These are phyloP conservation scores for Verbena officinalis DNA, from an alignment of 257 asterid genomes.

Conservation along the genomic window DNA sequence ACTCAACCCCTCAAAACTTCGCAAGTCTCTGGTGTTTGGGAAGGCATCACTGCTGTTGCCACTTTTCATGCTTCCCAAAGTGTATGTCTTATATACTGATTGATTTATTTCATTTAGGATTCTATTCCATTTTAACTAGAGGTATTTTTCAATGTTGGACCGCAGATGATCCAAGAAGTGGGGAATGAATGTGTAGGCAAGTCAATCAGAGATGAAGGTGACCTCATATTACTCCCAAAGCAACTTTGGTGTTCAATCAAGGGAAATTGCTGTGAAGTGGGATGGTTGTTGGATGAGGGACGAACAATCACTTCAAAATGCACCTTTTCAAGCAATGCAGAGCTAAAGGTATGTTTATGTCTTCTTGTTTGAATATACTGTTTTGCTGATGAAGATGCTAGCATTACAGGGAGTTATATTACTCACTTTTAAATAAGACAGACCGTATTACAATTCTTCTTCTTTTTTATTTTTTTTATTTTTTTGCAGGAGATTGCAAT, in stretches of 20 bases:
- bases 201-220: conserved; percentile 46
- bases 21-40: conserved; percentile 62
- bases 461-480: too few relatives aligned
- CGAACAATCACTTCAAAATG: conserved; percentile 72
- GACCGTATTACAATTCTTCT: too few relatives aligned
- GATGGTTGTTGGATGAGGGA: conserved; percentile 76
- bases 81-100: conserved; percentile 27
- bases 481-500: conserved; percentile 47
- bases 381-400: too few relatives aligned
- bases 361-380: not conserved
- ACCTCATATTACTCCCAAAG: conserved; percentile 71
- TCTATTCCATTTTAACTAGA: not conserved
- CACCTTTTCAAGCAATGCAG: conserved; percentile 49
- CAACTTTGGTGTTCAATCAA: conserved; percentile 75
- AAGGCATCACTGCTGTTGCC: conserved; percentile 47
- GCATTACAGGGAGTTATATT: not conserved
- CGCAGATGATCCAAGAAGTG: conserved; percentile 51
- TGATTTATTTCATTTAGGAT: not conserved
- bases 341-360: conserved; percentile 53
- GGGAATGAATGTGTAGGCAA: conserved; percentile 34
- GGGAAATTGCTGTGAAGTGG: conserved; percentile 62
- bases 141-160: conserved; percentile 12
- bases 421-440: not conserved
- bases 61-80: conserved; percentile 33
- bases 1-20: conserved; percentile 57